Evolutionary conservation across 768 basidiomycete species (phyloP).

Genomic region (Pleurotus salmoneostramineus): DNA sequence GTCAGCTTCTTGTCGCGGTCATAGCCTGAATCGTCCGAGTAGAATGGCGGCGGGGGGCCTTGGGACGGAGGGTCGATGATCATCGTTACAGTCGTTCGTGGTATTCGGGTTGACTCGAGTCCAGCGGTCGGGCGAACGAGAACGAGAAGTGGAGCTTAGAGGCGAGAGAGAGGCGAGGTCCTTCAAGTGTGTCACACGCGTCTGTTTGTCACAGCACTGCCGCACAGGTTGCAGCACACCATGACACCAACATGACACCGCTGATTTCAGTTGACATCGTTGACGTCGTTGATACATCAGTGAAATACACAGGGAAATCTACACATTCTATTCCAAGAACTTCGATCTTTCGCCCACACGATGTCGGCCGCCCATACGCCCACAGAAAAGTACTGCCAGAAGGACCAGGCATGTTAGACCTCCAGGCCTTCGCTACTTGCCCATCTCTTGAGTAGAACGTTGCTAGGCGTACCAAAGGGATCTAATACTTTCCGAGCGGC

Average conservation of each 20-base stretch:
- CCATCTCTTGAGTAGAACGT: slow-evolving; percentile 1
- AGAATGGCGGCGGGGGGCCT: slow-evolving; percentile 1
- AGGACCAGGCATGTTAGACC: neutral
- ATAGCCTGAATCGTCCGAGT: neutral
- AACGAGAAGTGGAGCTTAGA: neutral
- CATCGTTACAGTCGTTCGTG: neutral
- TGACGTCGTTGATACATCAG: too few species aligned
- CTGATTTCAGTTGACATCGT: too few species aligned
- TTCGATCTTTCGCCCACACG: too few species aligned
- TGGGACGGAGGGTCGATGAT: neutral
- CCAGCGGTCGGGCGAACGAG: neutral
- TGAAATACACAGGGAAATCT: too few species aligned
- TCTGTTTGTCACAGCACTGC: too few species aligned
- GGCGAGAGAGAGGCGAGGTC: neutral
- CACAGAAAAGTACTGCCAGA: too few species aligned
- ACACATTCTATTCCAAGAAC: too few species aligned
- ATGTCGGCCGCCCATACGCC: too few species aligned
- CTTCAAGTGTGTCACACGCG: too few species aligned
- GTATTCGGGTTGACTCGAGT: neutral
- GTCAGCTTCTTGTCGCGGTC: neutral
- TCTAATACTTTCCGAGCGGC: slow-evolving; percentile 6
- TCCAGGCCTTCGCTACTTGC: slow-evolving; percentile 4
- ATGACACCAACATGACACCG: too few species aligned
- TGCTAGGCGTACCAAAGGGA: slow-evolving; percentile 6
- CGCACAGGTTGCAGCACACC: too few species aligned